Conservation (phyloP, 78 protist species). For the Parvularia atlantis region DNA sequence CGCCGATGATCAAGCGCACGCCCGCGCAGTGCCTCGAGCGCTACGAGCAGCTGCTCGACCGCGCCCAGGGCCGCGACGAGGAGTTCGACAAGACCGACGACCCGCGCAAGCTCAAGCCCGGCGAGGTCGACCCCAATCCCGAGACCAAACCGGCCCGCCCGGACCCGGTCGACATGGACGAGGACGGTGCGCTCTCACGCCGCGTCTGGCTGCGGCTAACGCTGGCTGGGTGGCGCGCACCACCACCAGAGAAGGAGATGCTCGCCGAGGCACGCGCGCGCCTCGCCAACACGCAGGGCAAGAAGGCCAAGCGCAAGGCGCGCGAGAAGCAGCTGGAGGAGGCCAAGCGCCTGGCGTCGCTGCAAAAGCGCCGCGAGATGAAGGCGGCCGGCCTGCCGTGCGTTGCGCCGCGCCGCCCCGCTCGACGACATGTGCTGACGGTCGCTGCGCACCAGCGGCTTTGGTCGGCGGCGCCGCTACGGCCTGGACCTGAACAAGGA, state of each 20-base stretch:
- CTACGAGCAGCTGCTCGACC: conserved; percentile 79
- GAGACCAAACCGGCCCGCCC: conserved; percentile 96
- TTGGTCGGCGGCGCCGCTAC: neutral
- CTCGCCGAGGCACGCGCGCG: conserved; percentile 96
- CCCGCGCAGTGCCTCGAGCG: conserved; percentile 95
- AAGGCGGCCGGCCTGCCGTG: conserved; percentile 80
- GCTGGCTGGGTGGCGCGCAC: neutral
- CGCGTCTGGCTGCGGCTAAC: neutral
- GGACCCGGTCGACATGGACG: conserved; percentile 98
- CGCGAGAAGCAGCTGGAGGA: conserved; percentile 95
- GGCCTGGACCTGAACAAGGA: conserved; percentile 15
- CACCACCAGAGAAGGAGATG: conserved; percentile 87
- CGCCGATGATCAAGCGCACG: conserved; percentile 90
- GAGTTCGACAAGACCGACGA: conserved; percentile 57
- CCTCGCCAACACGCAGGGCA: conserved; percentile 98
- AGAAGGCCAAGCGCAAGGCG: conserved; percentile 95
- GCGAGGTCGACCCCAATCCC: conserved; percentile 94
- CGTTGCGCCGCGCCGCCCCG: too few species aligned
- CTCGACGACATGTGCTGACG: too few species aligned
- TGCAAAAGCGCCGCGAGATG: conserved; percentile 93
- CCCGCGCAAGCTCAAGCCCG: conserved; percentile 83
- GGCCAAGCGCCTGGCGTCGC: conserved; percentile 86
- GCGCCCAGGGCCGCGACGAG: conserved; percentile 12
- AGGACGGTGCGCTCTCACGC: conserved; percentile 46
- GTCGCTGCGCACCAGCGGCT: too few species aligned